Evolutionary conservation across 2,329 filamentous ascomycete genomes (phyloP).

Genomic region (Cucurbitaria berberidis): DNA sequence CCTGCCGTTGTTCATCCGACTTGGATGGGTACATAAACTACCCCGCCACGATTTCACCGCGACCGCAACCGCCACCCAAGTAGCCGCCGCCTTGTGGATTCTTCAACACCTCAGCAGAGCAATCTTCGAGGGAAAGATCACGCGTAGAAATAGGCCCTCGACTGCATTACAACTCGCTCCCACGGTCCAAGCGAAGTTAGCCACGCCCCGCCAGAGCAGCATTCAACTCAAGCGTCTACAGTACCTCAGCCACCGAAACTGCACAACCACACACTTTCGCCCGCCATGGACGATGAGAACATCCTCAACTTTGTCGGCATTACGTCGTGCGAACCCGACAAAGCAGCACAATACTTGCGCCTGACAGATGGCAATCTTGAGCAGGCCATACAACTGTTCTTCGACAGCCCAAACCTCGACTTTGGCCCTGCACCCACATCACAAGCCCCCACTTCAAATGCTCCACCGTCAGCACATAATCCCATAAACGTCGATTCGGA

Average conservation of each 20-base stretch:
- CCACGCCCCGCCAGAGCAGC: background rate
- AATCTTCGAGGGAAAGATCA: background rate
- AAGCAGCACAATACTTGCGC: slow-evolving; percentile 82
- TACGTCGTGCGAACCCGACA: slow-evolving; percentile 74
- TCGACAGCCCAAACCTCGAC: slow-evolving; percentile 80
- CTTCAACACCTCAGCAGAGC: background rate
- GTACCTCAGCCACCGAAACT: background rate
- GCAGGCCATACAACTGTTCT: slow-evolving; percentile 88
- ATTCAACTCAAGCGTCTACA: background rate
- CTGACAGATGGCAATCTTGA: slow-evolving; percentile 84
- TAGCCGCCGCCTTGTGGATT: background rate
- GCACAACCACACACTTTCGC: slow-evolving; percentile 1
- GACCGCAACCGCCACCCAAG: slow-evolving; percentile 18
- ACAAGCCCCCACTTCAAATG: slow-evolving; percentile 42
- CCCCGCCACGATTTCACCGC: slow-evolving; percentile 30
- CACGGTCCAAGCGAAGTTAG: background rate
- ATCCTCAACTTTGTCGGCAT: slow-evolving; percentile 81
- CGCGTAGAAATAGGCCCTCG: background rate
- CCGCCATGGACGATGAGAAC: slow-evolving; percentile 57
- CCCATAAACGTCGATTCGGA: slow-evolving; percentile 78
- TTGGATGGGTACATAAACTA: slow-evolving; percentile 26
- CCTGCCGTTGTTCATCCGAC: slow-evolving; percentile 2
- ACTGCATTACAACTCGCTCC: background rate
- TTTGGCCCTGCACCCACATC: slow-evolving; percentile 49
- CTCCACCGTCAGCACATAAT: slow-evolving; percentile 55